Conservation (phyloP, 345 rosid species). For the Rhodamnia argentea region DNA sequence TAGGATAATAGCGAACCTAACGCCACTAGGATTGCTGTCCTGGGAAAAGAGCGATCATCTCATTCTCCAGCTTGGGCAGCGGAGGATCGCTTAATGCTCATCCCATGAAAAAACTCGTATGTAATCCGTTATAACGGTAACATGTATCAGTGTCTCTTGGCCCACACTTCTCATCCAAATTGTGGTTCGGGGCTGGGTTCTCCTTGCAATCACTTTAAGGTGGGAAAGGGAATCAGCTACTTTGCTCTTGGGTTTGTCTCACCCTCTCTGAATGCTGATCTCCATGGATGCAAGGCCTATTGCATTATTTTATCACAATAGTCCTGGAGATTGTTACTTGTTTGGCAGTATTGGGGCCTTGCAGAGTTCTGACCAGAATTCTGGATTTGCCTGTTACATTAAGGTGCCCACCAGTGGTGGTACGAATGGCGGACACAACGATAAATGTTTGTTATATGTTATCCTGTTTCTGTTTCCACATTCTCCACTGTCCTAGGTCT, state of each 20-base stretch:
- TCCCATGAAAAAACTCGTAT: constrained; percentile 20
- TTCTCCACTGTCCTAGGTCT: constrained; percentile 32
- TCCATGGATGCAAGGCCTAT: constrained; percentile 53
- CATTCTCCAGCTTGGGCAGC: constrained; percentile 39
- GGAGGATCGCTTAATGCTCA: constrained; percentile 13
- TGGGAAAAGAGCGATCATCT: constrained; percentile 51
- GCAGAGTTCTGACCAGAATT: constrained; percentile 11
- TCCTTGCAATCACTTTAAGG: constrained; percentile 41
- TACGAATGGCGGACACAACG: constrained; percentile 8
- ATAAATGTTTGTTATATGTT: constrained; percentile 25
- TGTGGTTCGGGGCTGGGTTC: constrained; percentile 45
- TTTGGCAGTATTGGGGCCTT: constrained; percentile 63
- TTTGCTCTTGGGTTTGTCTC: constrained; percentile 51
- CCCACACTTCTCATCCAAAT: constrained; percentile 17
- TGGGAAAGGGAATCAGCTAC: constrained; percentile 46
- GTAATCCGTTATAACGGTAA: constrained; percentile 35
- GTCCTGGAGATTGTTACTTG: constrained; percentile 53
- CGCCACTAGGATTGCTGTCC: constrained; percentile 61
- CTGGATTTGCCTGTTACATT: constrained; percentile 42
- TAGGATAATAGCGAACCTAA: constrained; percentile 21
- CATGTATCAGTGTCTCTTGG: constrained; percentile 52
- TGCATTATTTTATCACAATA: constrained; percentile 70
- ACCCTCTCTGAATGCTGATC: constrained; percentile 40
- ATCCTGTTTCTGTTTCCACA: constrained; percentile 41
- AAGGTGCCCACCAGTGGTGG: constrained; percentile 29